phyloP scores from a whole-genome alignment of 78 protist genomes.

The Dictyostelium purpureum region DNA sequence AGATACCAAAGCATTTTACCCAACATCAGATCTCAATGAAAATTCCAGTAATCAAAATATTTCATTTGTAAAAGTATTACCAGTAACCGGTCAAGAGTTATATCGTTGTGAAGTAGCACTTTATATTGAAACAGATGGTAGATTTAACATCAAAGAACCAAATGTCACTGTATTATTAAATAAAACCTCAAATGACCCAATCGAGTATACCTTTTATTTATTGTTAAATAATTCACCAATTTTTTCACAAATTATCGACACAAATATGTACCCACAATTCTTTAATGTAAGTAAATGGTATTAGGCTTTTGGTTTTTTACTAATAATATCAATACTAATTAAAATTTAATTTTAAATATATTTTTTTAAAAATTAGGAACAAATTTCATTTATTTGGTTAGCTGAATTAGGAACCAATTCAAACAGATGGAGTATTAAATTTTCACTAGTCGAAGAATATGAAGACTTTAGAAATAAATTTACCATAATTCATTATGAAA shows the following conservation, averaged over 20 bases:
- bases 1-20: not conserved
- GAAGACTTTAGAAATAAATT: conserved; percentile 49
- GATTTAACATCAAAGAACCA: conserved; percentile 37
- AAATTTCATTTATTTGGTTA: conserved; percentile 72
- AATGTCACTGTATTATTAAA: conserved; percentile 24
- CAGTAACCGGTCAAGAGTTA: conserved; percentile 2
- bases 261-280: conserved; percentile 73
- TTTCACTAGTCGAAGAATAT: conserved; percentile 10
- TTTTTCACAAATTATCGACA: conserved; percentile 34
- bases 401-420: not conserved
- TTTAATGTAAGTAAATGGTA: conserved; percentile 3
- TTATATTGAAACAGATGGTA: conserved; percentile 13
- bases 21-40: not conserved
- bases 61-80: not conserved
- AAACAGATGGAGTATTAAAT: conserved; percentile 64
- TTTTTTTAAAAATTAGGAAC: conserved; percentile 27
- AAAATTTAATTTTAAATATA: not conserved
- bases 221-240: not conserved
- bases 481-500: conserved; percentile 35
- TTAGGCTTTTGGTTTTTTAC: not conserved
- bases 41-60: too few relatives aligned
- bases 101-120: not conserved
- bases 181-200: not conserved
- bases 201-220: conserved; percentile 14
- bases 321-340: not conserved